A percentile compares a stretch with the other conserved stretches of the same genome.
phyloP scores from a whole-genome alignment of 2,329 filamentous ascomycete species.

The Arthrinium puccinioides region DNA sequence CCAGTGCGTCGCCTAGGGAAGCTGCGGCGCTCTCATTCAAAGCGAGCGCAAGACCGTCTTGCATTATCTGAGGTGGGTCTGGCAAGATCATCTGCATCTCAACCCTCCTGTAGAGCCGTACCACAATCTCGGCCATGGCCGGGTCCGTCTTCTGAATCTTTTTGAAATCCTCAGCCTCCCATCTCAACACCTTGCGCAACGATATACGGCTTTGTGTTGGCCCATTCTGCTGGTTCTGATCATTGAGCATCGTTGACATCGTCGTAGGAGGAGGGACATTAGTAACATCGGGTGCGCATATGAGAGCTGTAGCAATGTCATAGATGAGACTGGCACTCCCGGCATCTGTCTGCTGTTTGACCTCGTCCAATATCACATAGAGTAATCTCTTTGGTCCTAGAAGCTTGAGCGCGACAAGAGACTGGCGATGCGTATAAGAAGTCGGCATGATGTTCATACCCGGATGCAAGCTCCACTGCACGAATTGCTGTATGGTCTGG shows the following conservation, averaged over 20 bases:
- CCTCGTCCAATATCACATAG: constrained; percentile 57
- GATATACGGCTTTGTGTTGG: constrained; percentile 39
- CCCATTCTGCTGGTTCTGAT: constrained; percentile 16
- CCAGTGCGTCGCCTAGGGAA: constrained; percentile 33
- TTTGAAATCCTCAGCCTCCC: constrained; percentile 50
- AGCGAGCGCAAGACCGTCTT: constrained; percentile 32
- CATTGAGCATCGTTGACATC: constrained; percentile 23
- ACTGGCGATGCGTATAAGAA: constrained; percentile 65
- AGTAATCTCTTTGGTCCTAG: constrained; percentile 57
- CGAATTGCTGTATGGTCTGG: constrained; percentile 53
- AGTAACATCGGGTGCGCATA: constrained; percentile 58
- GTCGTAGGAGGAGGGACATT: constrained; percentile 29
- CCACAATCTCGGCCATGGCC: constrained; percentile 50
- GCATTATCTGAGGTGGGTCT: constrained; percentile 31
- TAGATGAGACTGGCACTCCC: constrained; percentile 56
- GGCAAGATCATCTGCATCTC: constrained; percentile 53
- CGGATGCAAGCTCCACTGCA: constrained; percentile 59
- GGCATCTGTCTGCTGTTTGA: constrained; percentile 53
- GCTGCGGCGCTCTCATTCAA: constrained; percentile 30
- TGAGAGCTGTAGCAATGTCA: constrained; percentile 61
- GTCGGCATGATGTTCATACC: constrained; percentile 49
- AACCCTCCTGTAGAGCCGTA: constrained; percentile 56
- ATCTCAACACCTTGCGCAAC: constrained; percentile 52
- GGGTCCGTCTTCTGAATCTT: constrained; percentile 49
- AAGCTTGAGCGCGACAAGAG: constrained; percentile 53